Evolutionary conservation across 2,329 filamentous ascomycete species (phyloP).

Genomic region (Pseudohalonectria lignicola): DNA sequence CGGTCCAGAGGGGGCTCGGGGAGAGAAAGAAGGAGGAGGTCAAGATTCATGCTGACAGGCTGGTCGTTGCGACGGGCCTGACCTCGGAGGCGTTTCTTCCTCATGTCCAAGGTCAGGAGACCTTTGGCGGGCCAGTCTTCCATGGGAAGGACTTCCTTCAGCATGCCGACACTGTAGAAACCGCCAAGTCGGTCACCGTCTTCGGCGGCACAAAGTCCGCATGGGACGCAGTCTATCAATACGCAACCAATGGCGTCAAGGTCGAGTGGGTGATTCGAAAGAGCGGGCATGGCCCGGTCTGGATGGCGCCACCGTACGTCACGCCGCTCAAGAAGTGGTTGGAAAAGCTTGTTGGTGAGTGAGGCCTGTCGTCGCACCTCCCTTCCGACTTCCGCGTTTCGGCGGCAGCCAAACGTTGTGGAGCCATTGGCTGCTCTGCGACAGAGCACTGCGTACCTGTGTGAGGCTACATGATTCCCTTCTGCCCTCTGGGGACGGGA

Average conservation of each 20-base stretch:
- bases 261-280: constrained; percentile 51
- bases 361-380: not conserved
- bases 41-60: constrained; percentile 28
- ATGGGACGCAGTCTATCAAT: constrained; percentile 54
- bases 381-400: not conserved
- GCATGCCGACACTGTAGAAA: constrained; percentile 26
- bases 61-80: constrained; percentile 44
- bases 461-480: no score
- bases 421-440: no score
- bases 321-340: constrained; percentile 58
- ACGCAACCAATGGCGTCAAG: constrained; percentile 39
- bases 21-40: constrained; percentile 6
- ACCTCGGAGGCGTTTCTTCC: constrained; percentile 40
- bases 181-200: constrained; percentile 30
- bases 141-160: constrained; percentile 35
- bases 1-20: constrained; percentile 10
- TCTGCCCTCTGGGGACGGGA: no score
- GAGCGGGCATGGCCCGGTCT: constrained; percentile 45
- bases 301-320: constrained; percentile 48
- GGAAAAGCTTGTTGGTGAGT: constrained; percentile 51
- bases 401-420: not conserved
- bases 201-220: constrained; percentile 55
- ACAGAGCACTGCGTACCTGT: no score
- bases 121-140: constrained; percentile 34
- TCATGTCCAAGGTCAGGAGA: constrained; percentile 30